phyloP scores from a whole-genome alignment of 345 rosid species.

The Geranium rotundifolium region DNA sequence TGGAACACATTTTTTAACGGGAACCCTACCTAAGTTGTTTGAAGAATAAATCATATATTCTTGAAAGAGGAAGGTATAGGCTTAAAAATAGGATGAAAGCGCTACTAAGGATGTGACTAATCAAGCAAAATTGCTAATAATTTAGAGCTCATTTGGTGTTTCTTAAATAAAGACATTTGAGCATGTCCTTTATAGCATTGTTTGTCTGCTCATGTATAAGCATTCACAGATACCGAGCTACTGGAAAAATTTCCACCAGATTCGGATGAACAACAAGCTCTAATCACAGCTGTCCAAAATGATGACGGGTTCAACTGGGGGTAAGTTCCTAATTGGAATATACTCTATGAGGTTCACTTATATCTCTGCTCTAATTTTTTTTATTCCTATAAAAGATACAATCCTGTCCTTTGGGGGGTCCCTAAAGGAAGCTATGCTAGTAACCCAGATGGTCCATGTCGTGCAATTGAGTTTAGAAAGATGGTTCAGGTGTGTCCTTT shows the following conservation, averaged over 20 bases:
- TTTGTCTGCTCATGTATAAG: neutral
- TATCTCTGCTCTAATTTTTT: neutral
- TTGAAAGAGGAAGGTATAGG: neutral
- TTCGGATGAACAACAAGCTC: conserved; percentile 75
- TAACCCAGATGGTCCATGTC: conserved; percentile 58
- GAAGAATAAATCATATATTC: neutral
- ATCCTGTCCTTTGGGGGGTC: conserved; percentile 94
- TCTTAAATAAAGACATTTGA: conserved; percentile 6
- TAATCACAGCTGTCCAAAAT: conserved; percentile 52
- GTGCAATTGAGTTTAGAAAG: conserved; percentile 70
- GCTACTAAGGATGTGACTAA: neutral
- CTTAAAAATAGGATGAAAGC: neutral
- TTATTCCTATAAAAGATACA: conserved; percentile 46
- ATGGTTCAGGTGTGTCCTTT: conserved; percentile 72
- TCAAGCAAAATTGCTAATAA: neutral
- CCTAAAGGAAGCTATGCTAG: conserved; percentile 98
- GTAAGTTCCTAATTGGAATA: conserved; percentile 28
- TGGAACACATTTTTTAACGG: neutral
- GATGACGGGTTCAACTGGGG: conserved; percentile 96
- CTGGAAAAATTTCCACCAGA: conserved; percentile 67
- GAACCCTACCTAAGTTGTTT: neutral
- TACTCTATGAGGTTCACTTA: conserved; percentile 1
- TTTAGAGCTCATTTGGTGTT: neutral
- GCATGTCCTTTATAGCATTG: neutral
- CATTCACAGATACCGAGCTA: conserved; percentile 46